Percentiles rank a stretch among this genome's conserved stretches.
Conservation (phyloP, 2,329 filamentous ascomycete species). For the Pseudocercospora fuligena region DNA sequence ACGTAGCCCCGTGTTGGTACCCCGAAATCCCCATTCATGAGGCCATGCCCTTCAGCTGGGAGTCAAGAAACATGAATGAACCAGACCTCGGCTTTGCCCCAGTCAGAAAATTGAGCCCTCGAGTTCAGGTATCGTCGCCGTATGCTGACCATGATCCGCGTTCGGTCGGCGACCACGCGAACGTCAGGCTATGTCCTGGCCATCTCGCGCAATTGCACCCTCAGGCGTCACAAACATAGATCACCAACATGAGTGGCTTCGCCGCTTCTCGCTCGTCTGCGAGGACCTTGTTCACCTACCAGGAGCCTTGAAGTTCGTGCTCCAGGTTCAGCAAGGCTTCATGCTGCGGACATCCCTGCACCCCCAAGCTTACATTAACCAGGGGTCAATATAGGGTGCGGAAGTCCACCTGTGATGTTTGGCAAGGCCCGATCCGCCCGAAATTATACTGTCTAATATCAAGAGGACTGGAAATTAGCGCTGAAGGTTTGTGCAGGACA, state of each 20-base stretch:
- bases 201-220: conserved; percentile 9
- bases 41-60: not conserved
- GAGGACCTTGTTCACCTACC: not conserved
- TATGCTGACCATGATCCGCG: not conserved
- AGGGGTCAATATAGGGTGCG: not conserved
- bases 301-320: not conserved
- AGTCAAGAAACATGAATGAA: not conserved
- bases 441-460: not conserved
- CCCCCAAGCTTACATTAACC: not conserved
- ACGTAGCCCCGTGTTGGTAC: not conserved
- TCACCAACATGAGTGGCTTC: not conserved
- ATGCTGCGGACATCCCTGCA: not conserved
- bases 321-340: not conserved
- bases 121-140: not conserved
- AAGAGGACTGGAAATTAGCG: not conserved
- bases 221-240: conserved; percentile 4
- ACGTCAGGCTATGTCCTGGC: conserved; percentile 7
- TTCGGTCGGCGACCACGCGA: conserved; percentile 5
- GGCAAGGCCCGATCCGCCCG: not conserved
- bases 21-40: not conserved
- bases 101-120: not conserved
- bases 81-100: not conserved
- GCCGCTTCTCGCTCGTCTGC: not conserved
- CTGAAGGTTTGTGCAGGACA: not conserved
- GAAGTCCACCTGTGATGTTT: not conserved